Base-by-base conservation (phyloP, 2,329 filamentous ascomycete genomes). In the Pseudodiploospora longispora region DNA sequence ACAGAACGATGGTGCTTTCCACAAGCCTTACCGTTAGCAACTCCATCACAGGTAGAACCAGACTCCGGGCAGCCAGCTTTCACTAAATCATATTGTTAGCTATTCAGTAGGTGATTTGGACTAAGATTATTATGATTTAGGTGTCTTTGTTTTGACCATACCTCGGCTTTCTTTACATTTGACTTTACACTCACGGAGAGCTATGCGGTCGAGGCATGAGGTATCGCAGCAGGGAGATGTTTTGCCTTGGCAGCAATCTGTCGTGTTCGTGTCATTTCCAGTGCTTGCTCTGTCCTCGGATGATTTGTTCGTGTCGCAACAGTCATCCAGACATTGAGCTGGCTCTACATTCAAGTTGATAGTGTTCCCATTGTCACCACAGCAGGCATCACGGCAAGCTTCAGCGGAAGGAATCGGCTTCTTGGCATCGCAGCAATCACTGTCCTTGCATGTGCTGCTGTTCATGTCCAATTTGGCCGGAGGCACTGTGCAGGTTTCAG, bases 141-240 rank as follows among this genome's bases (percentile, higher is more conserved):
- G n/a, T n/a, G n/a, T n/a, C n/a, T n/a, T n/a, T n/a, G n/a, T n/a
- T 40, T 27, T 19, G 36, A 40, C 27, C 19, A 38, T 31, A 52
- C 49, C 41, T 43, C 4, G 32, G 29, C 10, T 8, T 32, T 10
- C 35, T 10, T n/a, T 19, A 8, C 6, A 30, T 28, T 28, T 31
- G 19, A 30, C 7, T 45, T 57, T 44, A 49, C 67, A 72, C 46
- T 66, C 68, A 3, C 66, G 65, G 27, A 70, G 46, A 5, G 70
- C 71, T 6, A 74, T 49, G 27, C 67, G 65, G 38, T 69, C 64
- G 41, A 73, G 57, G 49, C 68, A 71, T 31, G 65, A 60, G 6
- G 49, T 47, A 46, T 70, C 63, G 47, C 69, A 72, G 54, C 69
- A 72, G 4, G 68, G 66, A 4, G 50, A 48, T 1, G 45, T 4